Conservation (phyloP, 1,139 yeast species). For the Saccharomyces hybrid region DNA sequence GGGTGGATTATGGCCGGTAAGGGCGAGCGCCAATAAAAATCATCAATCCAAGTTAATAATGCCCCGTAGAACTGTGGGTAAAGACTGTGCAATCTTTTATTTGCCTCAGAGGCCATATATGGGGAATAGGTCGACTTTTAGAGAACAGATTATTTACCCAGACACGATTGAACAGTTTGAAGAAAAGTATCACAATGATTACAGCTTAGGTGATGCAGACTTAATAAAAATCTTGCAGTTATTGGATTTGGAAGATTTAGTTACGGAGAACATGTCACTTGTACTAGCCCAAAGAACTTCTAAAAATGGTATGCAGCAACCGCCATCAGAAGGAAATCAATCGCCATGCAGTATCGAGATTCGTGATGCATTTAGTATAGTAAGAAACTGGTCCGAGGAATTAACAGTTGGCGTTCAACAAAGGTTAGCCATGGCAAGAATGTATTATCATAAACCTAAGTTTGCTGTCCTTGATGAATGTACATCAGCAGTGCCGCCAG, state of each 20-base stretch:
- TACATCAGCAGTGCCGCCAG: slow-evolving; percentile 87
- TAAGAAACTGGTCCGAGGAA: slow-evolving; percentile 83
- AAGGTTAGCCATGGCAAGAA: slow-evolving; percentile 85
- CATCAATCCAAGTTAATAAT: slow-evolving; percentile 35
- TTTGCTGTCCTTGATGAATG: slow-evolving; percentile 95
- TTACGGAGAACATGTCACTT: slow-evolving; percentile 35
- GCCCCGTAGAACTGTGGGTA: slow-evolving; percentile 25
- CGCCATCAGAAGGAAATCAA: slow-evolving; percentile 15
- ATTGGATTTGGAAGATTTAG: slow-evolving; percentile 50
- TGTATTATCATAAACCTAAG: slow-evolving; percentile 83
- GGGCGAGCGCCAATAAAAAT: slow-evolving; percentile 58
- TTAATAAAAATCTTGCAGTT: slow-evolving; percentile 53
- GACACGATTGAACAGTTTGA: slow-evolving; percentile 55
- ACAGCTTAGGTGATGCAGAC: slow-evolving; percentile 49
- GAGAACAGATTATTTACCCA: slow-evolving; percentile 88
- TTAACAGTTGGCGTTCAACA: slow-evolving; percentile 90
- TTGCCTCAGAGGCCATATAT: slow-evolving; percentile 90
- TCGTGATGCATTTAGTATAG: slow-evolving; percentile 53
- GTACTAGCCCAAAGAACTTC: slow-evolving; percentile 24
- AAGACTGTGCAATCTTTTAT: slow-evolving; percentile 60
- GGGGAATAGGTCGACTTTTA: slow-evolving; percentile 56
- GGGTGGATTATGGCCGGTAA: slow-evolving; percentile 90
- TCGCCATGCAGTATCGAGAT: slow-evolving; percentile 11
- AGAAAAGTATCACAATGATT: slow-evolving; percentile 30
- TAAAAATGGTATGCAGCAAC: slow-evolving; percentile 5